Evolutionary conservation across 345 rosid species (phyloP).

Genomic region (Eucalyptus erythrocorys): DNA sequence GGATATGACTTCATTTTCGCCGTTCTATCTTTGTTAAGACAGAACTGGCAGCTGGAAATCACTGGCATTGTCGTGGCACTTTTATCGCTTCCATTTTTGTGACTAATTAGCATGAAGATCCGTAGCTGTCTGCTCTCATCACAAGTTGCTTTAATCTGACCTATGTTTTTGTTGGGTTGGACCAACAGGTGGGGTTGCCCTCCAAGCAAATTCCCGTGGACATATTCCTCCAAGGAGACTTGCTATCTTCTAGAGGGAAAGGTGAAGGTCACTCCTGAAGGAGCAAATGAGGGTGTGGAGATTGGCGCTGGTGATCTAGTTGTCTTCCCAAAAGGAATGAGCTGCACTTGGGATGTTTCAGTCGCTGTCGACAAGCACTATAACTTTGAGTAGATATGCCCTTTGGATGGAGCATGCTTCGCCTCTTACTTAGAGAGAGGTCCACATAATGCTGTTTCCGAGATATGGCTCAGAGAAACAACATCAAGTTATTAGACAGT

Average conservation of each 20-base stretch:
- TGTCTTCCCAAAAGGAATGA: constrained; percentile 84
- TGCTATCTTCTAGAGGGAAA: constrained; percentile 67
- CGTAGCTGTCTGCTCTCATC: not conserved
- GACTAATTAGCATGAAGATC: not conserved
- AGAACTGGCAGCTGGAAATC: not conserved
- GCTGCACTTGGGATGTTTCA: constrained; percentile 92
- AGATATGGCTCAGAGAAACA: not conserved
- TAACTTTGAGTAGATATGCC: constrained; percentile 34
- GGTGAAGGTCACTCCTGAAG: constrained; percentile 75
- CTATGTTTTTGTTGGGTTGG: not conserved
- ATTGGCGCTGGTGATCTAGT: constrained; percentile 76
- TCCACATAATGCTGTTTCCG: not conserved
- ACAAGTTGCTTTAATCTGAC: not conserved
- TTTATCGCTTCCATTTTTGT: not conserved
- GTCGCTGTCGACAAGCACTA: constrained; percentile 85
- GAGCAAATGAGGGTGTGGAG: constrained; percentile 54
- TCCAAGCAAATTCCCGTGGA: constrained; percentile 94
- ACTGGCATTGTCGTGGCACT: not conserved
- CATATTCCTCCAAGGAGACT: constrained; percentile 62
- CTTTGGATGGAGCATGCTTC: not conserved
- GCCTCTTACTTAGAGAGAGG: not conserved
- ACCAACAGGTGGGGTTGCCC: constrained; percentile 83
- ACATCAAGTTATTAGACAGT: not conserved
- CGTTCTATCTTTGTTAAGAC: not conserved
- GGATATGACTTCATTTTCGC: not conserved